Percentiles rank a stretch among this genome's conserved stretches.
Evolutionary conservation across 257 asterid species (phyloP).

Genomic region (Verbascum thapsus): DNA sequence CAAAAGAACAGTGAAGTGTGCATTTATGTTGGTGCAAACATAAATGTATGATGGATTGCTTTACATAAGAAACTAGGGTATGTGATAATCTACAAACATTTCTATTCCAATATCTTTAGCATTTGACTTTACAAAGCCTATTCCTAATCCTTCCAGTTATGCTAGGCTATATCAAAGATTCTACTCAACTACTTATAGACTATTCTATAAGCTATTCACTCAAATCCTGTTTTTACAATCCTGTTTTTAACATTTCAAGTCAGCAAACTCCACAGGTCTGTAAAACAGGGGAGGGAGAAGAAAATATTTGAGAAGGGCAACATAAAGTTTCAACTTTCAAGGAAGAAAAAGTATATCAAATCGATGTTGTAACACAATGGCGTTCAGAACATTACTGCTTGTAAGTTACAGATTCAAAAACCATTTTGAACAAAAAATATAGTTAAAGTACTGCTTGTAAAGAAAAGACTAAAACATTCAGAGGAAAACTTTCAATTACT

Average conservation of each 20-base stretch:
- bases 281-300: not conserved
- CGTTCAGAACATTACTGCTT: too few relatives aligned
- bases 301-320: too few relatives aligned
- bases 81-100: not conserved
- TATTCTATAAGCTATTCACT: not conserved
- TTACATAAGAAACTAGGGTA: not conserved
- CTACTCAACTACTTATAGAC: not conserved
- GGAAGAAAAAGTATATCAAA: too few relatives aligned
- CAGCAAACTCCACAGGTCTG: not conserved
- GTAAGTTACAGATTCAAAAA: not conserved
- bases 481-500: slow-evolving; percentile 1
- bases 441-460: slow-evolving; percentile 8
- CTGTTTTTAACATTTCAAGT: not conserved
- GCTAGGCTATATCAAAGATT: not conserved
- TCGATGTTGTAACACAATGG: too few relatives aligned
- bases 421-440: not conserved
- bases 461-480: not conserved
- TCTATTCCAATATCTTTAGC: not conserved
- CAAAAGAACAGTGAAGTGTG: not conserved
- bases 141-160: not conserved
- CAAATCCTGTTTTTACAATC: not conserved
- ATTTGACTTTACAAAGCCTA: not conserved
- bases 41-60: not conserved
- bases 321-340: too few relatives aligned
- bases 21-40: not conserved